phyloP scores from a whole-genome alignment of 495 filamentous ascomycete genomes.

The Lasiosphaeria hispida region DNA sequence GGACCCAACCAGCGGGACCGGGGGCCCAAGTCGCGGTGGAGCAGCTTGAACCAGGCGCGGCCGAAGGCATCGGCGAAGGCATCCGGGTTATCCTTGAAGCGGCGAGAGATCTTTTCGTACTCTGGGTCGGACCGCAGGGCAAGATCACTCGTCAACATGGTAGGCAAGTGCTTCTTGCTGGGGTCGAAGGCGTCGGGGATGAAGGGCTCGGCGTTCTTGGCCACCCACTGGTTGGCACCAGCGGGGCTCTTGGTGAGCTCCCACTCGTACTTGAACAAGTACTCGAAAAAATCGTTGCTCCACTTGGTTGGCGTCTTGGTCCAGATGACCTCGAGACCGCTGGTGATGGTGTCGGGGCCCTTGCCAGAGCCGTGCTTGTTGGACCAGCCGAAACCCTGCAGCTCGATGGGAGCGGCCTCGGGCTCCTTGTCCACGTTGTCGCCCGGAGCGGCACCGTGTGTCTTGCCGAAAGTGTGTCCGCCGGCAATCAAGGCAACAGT shows the following conservation, averaged over 20 bases:
- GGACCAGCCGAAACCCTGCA: slow-evolving; percentile 66
- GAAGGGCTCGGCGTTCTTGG: slow-evolving; percentile 60
- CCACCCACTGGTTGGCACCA: slow-evolving; percentile 70
- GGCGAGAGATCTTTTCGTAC: slow-evolving; percentile 71
- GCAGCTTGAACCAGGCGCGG: slow-evolving; percentile 75
- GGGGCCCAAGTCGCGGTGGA: slow-evolving; percentile 72
- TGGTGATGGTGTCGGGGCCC: slow-evolving; percentile 66
- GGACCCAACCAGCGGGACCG: slow-evolving; percentile 65
- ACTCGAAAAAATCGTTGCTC: slow-evolving; percentile 66
- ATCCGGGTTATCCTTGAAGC: slow-evolving; percentile 62
- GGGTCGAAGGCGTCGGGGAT: slow-evolving; percentile 67
- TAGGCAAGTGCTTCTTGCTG: slow-evolving; percentile 62
- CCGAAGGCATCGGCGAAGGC: slow-evolving; percentile 64
- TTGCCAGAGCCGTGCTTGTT: slow-evolving; percentile 58
- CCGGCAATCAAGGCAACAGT: slow-evolving; percentile 73
- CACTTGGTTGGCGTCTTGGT: slow-evolving; percentile 67
- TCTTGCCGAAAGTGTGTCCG: slow-evolving; percentile 74
- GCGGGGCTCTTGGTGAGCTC: slow-evolving; percentile 69
- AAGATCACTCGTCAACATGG: slow-evolving; percentile 69
- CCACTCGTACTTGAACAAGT: slow-evolving; percentile 76
- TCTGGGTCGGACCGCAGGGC: slow-evolving; percentile 64
- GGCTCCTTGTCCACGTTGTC: slow-evolving; percentile 62
- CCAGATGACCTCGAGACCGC: slow-evolving; percentile 72
- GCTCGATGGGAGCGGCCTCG: slow-evolving; percentile 57
- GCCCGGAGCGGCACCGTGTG: slow-evolving; percentile 62